Evolutionary conservation across 2,329 filamentous ascomycete genomes (phyloP).

Genomic region (Paraphaeosphaeria sporulosa): DNA sequence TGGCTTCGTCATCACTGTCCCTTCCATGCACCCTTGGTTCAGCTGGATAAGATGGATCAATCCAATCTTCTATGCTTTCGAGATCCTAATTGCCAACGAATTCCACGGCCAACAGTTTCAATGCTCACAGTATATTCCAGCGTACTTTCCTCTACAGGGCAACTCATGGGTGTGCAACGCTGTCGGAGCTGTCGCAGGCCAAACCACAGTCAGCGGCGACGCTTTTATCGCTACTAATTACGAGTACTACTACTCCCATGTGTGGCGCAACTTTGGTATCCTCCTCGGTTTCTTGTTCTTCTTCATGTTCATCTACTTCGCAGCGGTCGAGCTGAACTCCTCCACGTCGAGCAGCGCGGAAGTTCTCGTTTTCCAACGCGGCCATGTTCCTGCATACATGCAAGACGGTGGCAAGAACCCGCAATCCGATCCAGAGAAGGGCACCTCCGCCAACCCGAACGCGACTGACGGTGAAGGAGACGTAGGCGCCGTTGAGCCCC

Average conservation of each 20-base stretch:
- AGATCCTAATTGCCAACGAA: slow-evolving; percentile 82
- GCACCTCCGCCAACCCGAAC: slow-evolving; percentile 33
- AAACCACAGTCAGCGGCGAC: slow-evolving; percentile 50
- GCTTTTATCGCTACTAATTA: slow-evolving; percentile 42
- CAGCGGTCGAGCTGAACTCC: slow-evolving; percentile 71
- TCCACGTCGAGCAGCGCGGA: slow-evolving; percentile 70
- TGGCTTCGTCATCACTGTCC: slow-evolving; percentile 72
- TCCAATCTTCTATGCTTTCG: slow-evolving; percentile 80
- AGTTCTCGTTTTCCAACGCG: slow-evolving; percentile 69
- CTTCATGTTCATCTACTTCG: slow-evolving; percentile 70
- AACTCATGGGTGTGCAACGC: slow-evolving; percentile 48
- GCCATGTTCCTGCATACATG: slow-evolving; percentile 53
- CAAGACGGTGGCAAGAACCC: slow-evolving; percentile 37
- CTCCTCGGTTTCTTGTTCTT: slow-evolving; percentile 69
- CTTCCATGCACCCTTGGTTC: slow-evolving; percentile 61
- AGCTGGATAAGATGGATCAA: slow-evolving; percentile 69
- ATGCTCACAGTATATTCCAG: slow-evolving; percentile 49
- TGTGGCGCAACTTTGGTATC: slow-evolving; percentile 73
- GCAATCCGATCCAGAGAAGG: slow-evolving; percentile 45
- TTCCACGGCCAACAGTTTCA: slow-evolving; percentile 43
- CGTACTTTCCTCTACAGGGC: slow-evolving; percentile 38
- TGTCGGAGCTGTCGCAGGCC: slow-evolving; percentile 50
- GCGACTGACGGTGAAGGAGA: slow-evolving; percentile 42
- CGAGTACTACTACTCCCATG: slow-evolving; percentile 51
- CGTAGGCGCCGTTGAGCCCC: slow-evolving; percentile 49